Evolutionary conservation across 352 stramenopile species (phyloP), one percentile per base, ranked within the genome.

Genomic region (Globisporangium cylindrosporum): DNA sequence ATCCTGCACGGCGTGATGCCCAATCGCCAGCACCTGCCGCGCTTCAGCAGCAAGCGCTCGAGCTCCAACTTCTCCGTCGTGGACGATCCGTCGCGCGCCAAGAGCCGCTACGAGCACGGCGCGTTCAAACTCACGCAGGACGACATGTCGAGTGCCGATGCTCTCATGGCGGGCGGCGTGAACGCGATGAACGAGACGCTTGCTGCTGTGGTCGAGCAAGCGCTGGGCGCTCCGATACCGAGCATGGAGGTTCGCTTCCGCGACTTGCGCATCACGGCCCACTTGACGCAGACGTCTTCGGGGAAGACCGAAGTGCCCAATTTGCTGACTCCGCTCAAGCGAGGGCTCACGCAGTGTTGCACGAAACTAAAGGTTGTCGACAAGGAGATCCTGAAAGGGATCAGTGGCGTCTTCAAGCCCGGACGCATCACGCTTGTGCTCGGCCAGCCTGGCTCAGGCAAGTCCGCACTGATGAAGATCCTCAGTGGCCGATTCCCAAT

Each of bases 171-270:
- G 1, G 66, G 64, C 8, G 82, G 80, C 27, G 71, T 84, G 46
- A 70, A 87, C 25, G 72, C 76, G 15, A 88, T 90, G 82, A 73
- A 90, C 62, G 66, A 76, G 53, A 81, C 60, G 27, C 72, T 91
- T 54, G 75, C 79, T 1, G 62, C 71, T 3, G 79, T 77, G 5
- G 59, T 86, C 14, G 78, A 88, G 56, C 71, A 71, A 5, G 69
- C 79, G 6, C 43, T 81, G 0, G 79, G 79, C 10, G 32, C 70
- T 25, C 78, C 80, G 6, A 79, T 88, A 9, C 76, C 80, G 24
- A 78, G 76, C 48, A 72, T 90, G 54, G 78, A 87, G 48, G 78
- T 88, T 15, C 75, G 76, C 54, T 90, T 90, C 59, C 69, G 70
- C 9, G 70, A 87, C 71, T 60, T 90, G 58, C 68, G 78, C 22